These are phyloP conservation scores for Xylariaceae sp. DNA, from an alignment of 2,329 filamentous ascomycete genomes.

Conservation along the genomic window DNA sequence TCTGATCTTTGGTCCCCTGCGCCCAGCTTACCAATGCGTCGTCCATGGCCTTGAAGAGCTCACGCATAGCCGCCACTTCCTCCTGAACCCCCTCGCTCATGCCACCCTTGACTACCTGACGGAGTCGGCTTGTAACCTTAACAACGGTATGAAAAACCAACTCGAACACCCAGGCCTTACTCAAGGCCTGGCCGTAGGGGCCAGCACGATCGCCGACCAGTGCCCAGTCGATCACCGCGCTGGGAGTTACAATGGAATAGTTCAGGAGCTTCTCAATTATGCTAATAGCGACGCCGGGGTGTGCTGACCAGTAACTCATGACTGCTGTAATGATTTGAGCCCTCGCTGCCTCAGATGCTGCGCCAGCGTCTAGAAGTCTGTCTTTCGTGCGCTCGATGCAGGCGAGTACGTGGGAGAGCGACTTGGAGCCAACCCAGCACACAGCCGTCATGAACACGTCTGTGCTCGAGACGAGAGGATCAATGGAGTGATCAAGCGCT, in stretches of 20 bases:
- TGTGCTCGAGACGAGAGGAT: slow-evolving; percentile 84
- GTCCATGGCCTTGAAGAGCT: slow-evolving; percentile 81
- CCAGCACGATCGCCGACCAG: slow-evolving; percentile 62
- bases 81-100: slow-evolving; percentile 58
- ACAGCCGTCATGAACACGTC: slow-evolving; percentile 94
- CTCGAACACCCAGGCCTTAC: slow-evolving; percentile 82
- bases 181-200: slow-evolving; percentile 69
- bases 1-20: slow-evolving; percentile 72
- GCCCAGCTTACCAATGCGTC: slow-evolving; percentile 78
- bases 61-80: slow-evolving; percentile 76
- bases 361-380: slow-evolving; percentile 78
- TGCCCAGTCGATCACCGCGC: slow-evolving; percentile 88
- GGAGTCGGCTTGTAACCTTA: slow-evolving; percentile 87
- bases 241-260: slow-evolving; percentile 89
- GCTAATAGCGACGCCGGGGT: slow-evolving; percentile 88
- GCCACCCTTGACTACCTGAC: slow-evolving; percentile 74
- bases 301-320: slow-evolving; percentile 90
- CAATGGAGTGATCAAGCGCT: slow-evolving; percentile 72
- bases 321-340: slow-evolving; percentile 90
- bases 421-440: slow-evolving; percentile 93
- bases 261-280: slow-evolving; percentile 97
- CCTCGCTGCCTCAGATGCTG: slow-evolving; percentile 75
- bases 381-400: slow-evolving; percentile 96
- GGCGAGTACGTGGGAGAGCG: slow-evolving; percentile 91
- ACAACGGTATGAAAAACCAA: slow-evolving; percentile 86